Evolutionary conservation across 495 filamentous ascomycete species (phyloP), one percentile per base, ranked within the genome.

Genomic region (Tetracladium marchalianum): DNA sequence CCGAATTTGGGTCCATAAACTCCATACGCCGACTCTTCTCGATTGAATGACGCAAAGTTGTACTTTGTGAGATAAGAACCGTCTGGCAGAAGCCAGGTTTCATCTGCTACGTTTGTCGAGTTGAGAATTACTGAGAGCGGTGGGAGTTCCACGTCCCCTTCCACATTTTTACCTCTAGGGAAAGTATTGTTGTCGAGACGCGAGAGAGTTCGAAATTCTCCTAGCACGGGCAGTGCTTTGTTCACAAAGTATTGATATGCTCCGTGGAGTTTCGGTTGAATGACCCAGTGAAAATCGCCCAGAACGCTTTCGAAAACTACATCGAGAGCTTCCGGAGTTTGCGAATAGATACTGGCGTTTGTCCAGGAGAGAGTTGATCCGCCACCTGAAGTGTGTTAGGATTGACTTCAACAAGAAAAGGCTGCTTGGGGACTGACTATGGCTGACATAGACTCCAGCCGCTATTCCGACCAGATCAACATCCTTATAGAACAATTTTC

Each of bases 241-340:
- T 68, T 67, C 46, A 68, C 60, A 18, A 69, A 68, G 50, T 68
- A 68, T 19, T 67, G 66, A 49, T 69, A 68, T 22, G 66, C 65
- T 0, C 66, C 66, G 15, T 54, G 47, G 2, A 65, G 58, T 1
- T 60, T 53, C n/a, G 56, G 47, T 24, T 55, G 59, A 16, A 69
- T 58, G 8, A 69, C 64, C 57, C 63, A 69, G 40, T 69, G 64
- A 32, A 66, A 53, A 15, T 61, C 60, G n/a, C 66, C 66, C 48
- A 66, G 64, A 11, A 47, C 47, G 11, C 61, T 58, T 8, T 43
- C 59, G 44, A 66, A 68, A 2, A 42, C 41, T 44, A 68, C 53
- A 39, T 68, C 66, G 19, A 66, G 52, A 41, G 55, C 63, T 39
- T 65, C 52, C 11, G 46, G 38, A 6, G 56, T 58, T 19, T 60